phyloP scores from a whole-genome alignment of 148 eudicot genomes.

The Chenopodium suecicum region DNA sequence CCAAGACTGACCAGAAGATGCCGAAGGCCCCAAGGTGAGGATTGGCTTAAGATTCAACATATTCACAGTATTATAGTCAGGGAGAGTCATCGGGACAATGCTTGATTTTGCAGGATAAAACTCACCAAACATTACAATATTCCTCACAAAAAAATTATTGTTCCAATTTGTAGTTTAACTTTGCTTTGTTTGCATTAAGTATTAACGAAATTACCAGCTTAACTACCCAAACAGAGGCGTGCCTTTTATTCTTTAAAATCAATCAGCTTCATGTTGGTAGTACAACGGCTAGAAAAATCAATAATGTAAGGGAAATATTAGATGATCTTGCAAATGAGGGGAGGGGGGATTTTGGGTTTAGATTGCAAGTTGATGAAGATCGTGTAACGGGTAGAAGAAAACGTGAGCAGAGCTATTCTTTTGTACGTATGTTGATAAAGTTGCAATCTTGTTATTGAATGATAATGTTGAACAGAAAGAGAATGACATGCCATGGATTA shows the following conservation, averaged over 20 bases:
- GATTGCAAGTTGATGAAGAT: not conserved
- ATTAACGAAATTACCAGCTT: slow-evolving; percentile 11
- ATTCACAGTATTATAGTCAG: slow-evolving; percentile 1
- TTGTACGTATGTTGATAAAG: slow-evolving; percentile 9
- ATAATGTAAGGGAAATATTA: not conserved
- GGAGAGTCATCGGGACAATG: slow-evolving; percentile 4
- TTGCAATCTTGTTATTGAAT: slow-evolving; percentile 3
- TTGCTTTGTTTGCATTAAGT: too few species aligned
- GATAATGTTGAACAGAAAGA: not conserved
- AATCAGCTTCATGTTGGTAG: not conserved
- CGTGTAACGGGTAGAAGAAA: not conserved
- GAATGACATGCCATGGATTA: slow-evolving; percentile 6
- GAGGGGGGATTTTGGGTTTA: not conserved
- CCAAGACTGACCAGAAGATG: slow-evolving; percentile 11
- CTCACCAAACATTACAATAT: too few species aligned
- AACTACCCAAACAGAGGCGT: not conserved
- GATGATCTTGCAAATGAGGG: slow-evolving; percentile 12
- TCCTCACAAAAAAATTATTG: too few species aligned
- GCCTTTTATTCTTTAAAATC: not conserved
- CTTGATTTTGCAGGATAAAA: not conserved
- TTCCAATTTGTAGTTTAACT: too few species aligned
- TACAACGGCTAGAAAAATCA: not conserved
- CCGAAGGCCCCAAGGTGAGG: slow-evolving; percentile 9
- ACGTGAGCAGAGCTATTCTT: not conserved
- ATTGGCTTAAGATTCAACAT: slow-evolving; percentile 11